phyloP scores from a whole-genome alignment of 768 basidiomycete genomes.

The Paxillus rubicundulus region DNA sequence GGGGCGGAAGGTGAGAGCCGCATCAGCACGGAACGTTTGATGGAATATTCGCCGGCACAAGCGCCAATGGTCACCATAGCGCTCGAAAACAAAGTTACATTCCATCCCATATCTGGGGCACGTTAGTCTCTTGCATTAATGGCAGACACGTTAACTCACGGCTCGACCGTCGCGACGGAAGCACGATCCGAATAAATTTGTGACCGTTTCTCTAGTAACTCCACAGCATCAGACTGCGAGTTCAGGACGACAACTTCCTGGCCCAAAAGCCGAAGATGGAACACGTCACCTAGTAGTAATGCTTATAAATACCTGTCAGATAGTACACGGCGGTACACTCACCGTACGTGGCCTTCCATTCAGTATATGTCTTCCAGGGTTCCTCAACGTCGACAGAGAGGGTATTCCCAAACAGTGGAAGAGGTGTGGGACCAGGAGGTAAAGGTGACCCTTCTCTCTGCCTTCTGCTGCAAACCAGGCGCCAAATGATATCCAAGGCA shows the following conservation, averaged over 20 bases:
- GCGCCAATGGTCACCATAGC: constrained; percentile 9
- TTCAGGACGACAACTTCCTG: constrained; percentile 7
- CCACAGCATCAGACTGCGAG: not conserved
- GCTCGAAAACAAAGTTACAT: not conserved
- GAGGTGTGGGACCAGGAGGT: constrained; percentile 7
- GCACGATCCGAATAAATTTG: constrained; percentile 15
- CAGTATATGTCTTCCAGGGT: constrained; percentile 7
- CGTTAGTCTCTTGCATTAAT: too few relatives aligned
- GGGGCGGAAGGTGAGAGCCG: constrained; percentile 6
- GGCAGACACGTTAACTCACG: not conserved
- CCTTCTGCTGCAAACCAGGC: not conserved
- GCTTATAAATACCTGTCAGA: not conserved
- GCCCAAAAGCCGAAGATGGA: constrained; percentile 6
- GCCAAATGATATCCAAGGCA: not conserved
- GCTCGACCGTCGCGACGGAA: constrained; percentile 1
- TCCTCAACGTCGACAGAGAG: not conserved
- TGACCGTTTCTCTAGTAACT: constrained; percentile 12
- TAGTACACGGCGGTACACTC: not conserved
- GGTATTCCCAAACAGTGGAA: constrained; percentile 8
- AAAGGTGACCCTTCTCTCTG: constrained; percentile 1
- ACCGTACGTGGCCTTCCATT: constrained; percentile 8
- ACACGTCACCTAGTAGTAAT: constrained; percentile 4
- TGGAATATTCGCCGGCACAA: constrained; percentile 19
- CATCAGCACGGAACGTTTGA: constrained; percentile 13
- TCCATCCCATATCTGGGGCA: constrained; percentile 6